phyloP scores from a whole-genome alignment of 2,329 filamentous ascomycete species.

The Pyricularia sp. region DNA sequence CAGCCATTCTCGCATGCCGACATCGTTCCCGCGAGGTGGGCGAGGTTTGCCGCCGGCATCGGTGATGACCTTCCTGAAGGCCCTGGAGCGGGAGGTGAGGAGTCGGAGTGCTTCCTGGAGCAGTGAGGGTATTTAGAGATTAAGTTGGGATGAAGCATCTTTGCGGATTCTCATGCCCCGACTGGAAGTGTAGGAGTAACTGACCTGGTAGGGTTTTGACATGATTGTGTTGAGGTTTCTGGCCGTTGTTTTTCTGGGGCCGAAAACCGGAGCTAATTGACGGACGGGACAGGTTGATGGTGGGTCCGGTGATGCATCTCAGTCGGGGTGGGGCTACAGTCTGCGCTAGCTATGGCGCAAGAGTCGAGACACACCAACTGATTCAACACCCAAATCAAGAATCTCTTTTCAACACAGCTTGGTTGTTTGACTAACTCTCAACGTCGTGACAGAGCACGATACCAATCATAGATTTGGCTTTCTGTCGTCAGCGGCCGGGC shows the following conservation, averaged over 20 bases:
- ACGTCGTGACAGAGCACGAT: not conserved
- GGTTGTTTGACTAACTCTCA: not conserved
- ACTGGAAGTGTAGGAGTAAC: not conserved
- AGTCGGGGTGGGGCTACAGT: not conserved
- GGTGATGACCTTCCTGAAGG: slow-evolving; percentile 3
- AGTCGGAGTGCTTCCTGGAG: not conserved
- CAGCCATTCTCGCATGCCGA: slow-evolving; percentile 12
- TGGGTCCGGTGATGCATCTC: not conserved
- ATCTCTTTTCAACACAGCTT: not conserved
- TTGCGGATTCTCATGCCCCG: not conserved
- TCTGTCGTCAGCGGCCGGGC: not conserved
- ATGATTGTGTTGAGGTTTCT: not conserved
- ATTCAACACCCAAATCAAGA: not conserved
- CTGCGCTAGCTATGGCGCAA: not conserved
- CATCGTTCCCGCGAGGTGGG: slow-evolving; percentile 11
- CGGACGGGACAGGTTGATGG: not conserved
- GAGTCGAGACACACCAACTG: not conserved
- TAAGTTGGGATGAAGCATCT: not conserved
- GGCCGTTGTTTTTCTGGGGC: not conserved
- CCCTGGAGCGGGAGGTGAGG: not conserved
- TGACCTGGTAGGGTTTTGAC: not conserved
- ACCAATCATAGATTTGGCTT: not conserved
- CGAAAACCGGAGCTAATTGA: not conserved
- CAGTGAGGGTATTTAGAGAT: not conserved
- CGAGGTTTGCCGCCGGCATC: slow-evolving; percentile 6